phyloP scores from a whole-genome alignment of 1,284 basidiomycete genomes.

The Ustilago shanxiensis region DNA sequence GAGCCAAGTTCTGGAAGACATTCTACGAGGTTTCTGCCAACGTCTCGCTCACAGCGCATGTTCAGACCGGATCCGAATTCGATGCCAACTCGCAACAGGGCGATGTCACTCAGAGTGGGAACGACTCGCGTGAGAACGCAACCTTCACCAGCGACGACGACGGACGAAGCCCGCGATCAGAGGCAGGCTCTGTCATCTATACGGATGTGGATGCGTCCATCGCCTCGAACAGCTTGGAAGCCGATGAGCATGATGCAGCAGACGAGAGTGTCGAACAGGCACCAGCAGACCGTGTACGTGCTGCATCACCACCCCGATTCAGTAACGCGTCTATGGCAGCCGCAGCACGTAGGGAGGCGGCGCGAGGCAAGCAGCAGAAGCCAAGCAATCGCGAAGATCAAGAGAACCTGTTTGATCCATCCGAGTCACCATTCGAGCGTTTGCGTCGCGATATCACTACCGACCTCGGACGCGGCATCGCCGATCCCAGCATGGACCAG shows the following conservation, averaged over 20 bases:
- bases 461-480: slow-evolving; percentile 30
- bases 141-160: slow-evolving; percentile 39
- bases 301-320: slow-evolving; percentile 73
- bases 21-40: slow-evolving; percentile 93
- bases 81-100: slow-evolving; percentile 45
- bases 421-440: slow-evolving; percentile 82
- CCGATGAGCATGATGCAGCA: slow-evolving; percentile 22
- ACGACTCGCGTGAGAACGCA: slow-evolving; percentile 37
- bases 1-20: slow-evolving; percentile 94
- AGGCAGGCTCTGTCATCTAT: slow-evolving; percentile 38
- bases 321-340: slow-evolving; percentile 70
- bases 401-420: slow-evolving; percentile 44
- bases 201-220: slow-evolving; percentile 36
- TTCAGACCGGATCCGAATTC: slow-evolving; percentile 42
- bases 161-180: slow-evolving; percentile 37
- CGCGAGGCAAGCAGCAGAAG: slow-evolving; percentile 41
- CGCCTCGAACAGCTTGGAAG: slow-evolving; percentile 15
- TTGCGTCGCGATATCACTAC: slow-evolving; percentile 69
- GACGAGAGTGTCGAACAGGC: slow-evolving; percentile 42
- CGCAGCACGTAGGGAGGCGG: slow-evolving; percentile 77
- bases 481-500: slow-evolving; percentile 32
- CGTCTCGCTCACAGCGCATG: slow-evolving; percentile 75
- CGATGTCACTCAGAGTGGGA: slow-evolving; percentile 34
- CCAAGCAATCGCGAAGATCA: slow-evolving; percentile 31
- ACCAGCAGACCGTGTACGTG: slow-evolving; percentile 75